Percentiles rank a stretch among this genome's conserved stretches.
Conservation (phyloP, 1,139 yeast genomes). For the Candida neerlandica region DNA sequence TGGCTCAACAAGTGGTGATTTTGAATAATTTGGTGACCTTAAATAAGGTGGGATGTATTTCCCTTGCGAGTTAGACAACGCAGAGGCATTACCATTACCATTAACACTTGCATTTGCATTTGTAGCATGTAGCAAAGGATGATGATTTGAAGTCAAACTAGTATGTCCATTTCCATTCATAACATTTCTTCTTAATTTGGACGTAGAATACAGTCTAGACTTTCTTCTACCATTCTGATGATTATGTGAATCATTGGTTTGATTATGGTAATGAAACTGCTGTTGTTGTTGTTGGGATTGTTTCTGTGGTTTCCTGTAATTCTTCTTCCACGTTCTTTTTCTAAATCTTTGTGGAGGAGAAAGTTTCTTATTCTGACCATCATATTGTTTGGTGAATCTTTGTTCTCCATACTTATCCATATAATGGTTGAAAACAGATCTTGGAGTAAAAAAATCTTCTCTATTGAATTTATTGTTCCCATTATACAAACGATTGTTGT, state of each 20-base stretch:
- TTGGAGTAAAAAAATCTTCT: constrained; percentile 77
- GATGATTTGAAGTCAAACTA: constrained; percentile 10
- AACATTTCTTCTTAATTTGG: constrained; percentile 24
- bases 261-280: constrained; percentile 12
- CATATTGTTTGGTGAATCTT: constrained; percentile 20
- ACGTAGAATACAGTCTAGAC: constrained; percentile 35
- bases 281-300: constrained; percentile 12
- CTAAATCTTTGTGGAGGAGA: constrained; percentile 15
- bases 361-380: constrained; percentile 16
- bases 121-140: constrained; percentile 9
- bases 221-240: constrained; percentile 21
- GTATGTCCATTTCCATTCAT: constrained; percentile 4
- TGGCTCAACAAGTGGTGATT: constrained; percentile 40
- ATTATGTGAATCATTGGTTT: constrained; percentile 19
- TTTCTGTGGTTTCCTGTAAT: constrained; percentile 22
- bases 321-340: constrained; percentile 36
- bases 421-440: constrained; percentile 68
- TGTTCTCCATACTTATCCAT: constrained; percentile 67
- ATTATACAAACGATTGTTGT: constrained; percentile 20
- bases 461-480: constrained; percentile 48
- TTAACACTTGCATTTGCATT: not conserved
- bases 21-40: constrained; percentile 39
- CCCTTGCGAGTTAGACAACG: constrained; percentile 25
- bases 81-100: constrained; percentile 11
- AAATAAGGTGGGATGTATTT: constrained; percentile 50